phyloP scores from a whole-genome alignment of 1,139 yeast genomes.

The Candida labiduridarum region DNA sequence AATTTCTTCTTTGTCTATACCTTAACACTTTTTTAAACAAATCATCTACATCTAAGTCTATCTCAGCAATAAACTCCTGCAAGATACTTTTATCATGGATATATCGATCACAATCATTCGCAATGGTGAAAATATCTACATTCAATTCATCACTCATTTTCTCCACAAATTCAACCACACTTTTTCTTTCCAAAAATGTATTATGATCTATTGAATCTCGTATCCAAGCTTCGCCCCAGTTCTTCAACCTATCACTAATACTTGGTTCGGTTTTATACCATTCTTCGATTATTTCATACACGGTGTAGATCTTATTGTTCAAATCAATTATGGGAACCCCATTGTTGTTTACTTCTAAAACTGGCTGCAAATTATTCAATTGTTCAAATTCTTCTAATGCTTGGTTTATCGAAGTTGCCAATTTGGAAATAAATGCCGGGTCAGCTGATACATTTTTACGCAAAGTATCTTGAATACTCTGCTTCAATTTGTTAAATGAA shows the following conservation, averaged over 20 bases:
- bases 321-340: constrained; percentile 16
- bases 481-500: constrained; percentile 12
- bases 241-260: constrained; percentile 14
- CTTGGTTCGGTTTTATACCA: constrained; percentile 17
- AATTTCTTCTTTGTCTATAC: constrained; percentile 15
- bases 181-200: constrained; percentile 16
- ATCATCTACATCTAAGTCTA: constrained; percentile 18
- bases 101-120: constrained; percentile 19
- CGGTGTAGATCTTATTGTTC: constrained; percentile 18
- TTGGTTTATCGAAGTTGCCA: constrained; percentile 10
- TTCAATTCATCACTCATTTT: constrained; percentile 16
- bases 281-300: constrained; percentile 20
- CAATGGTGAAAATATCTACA: constrained; percentile 17
- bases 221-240: constrained; percentile 19
- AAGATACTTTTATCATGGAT: constrained; percentile 19
- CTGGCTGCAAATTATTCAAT: constrained; percentile 1
- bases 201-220: constrained; percentile 19
- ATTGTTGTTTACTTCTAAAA: constrained; percentile 7
- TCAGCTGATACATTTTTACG: constrained; percentile 11
- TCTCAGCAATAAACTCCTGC: constrained; percentile 20
- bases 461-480: constrained; percentile 9
- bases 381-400: constrained; percentile 12
- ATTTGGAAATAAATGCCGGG: constrained; percentile 14
- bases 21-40: constrained; percentile 17
- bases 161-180: constrained; percentile 18